These are phyloP conservation scores for Tolypocladium nubicola DNA, from an alignment of 2,329 filamentous ascomycete genomes.

Conservation along the genomic window DNA sequence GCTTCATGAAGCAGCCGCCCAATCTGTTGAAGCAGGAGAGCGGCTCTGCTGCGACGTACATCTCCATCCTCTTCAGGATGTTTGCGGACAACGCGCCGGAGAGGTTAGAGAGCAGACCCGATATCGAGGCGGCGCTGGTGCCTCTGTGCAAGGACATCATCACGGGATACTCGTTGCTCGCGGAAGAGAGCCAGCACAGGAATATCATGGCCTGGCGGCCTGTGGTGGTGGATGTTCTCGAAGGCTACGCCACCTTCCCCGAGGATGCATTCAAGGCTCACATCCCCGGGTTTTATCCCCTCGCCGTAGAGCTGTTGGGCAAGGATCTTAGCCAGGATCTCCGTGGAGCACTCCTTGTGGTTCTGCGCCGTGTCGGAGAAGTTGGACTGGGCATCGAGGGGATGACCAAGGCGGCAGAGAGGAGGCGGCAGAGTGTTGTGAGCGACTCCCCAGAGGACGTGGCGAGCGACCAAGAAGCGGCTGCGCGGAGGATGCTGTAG, in stretches of 20 bases:
- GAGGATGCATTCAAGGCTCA: constrained; percentile 69
- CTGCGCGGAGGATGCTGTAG: constrained; percentile 24
- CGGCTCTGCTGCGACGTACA: constrained; percentile 86
- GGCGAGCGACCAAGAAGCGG: constrained; percentile 19
- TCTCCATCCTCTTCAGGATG: constrained; percentile 94
- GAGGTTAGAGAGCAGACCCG: constrained; percentile 63
- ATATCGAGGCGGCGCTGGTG: constrained; percentile 85
- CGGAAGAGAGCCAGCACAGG: constrained; percentile 92
- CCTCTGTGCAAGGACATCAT: constrained; percentile 95
- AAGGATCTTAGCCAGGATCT: constrained; percentile 76
- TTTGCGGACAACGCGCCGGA: constrained; percentile 84
- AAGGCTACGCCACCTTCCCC: constrained; percentile 82
- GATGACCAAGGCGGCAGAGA: constrained; percentile 25
- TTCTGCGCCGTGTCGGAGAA: constrained; percentile 78
- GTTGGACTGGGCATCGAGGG: constrained; percentile 49
- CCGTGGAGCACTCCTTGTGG: constrained; percentile 62
- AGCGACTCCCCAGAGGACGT: constrained; percentile 21
- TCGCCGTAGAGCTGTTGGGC: constrained; percentile 70
- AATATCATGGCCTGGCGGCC: constrained; percentile 97
- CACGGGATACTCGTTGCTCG: constrained; percentile 69
- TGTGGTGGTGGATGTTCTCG: constrained; percentile 91
- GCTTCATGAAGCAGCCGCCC: constrained; percentile 98
- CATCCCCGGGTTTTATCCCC: constrained; percentile 73
- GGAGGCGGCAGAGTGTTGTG: constrained; percentile 29
- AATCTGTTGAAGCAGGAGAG: constrained; percentile 96